phyloP scores from a whole-genome alignment of 805 yeast species.

The Jamesozyma gamospora region DNA sequence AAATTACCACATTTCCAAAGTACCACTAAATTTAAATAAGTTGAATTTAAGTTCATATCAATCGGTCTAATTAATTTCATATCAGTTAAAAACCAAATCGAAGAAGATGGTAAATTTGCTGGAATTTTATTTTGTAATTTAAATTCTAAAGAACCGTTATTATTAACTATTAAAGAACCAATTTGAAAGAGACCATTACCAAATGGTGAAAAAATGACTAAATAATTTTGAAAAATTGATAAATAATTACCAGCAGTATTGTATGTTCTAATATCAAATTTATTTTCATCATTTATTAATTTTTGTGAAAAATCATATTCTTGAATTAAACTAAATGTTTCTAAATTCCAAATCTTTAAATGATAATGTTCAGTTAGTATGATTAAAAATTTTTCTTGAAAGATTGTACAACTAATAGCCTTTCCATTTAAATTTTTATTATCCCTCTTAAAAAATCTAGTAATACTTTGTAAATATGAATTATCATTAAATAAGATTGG shows the following conservation, averaged over 20 bases:
- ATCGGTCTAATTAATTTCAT: slow-evolving; percentile 19
- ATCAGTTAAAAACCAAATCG: slow-evolving; percentile 27
- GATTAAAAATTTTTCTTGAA: slow-evolving; percentile 14
- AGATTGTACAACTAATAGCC: slow-evolving; percentile 17
- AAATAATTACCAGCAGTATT: slow-evolving; percentile 29
- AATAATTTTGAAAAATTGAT: slow-evolving; percentile 24
- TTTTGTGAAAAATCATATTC: slow-evolving; percentile 14
- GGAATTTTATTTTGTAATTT: slow-evolving; percentile 10
- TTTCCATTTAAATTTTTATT: slow-evolving; percentile 8
- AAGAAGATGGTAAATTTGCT: slow-evolving; percentile 21
- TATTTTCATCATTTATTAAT: slow-evolving; percentile 5
- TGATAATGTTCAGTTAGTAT: slow-evolving; percentile 22
- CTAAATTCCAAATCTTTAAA: slow-evolving; percentile 26
- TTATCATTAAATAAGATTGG: slow-evolving; percentile 48
- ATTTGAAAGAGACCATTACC: slow-evolving; percentile 36
- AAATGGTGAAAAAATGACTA: slow-evolving; percentile 35
- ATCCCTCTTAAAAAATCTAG: slow-evolving; percentile 19
- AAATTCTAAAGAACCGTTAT: slow-evolving; percentile 9
- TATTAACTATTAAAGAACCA: slow-evolving; percentile 23
- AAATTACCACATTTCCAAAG: slow-evolving; percentile 60
- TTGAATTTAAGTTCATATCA: slow-evolving; percentile 11
- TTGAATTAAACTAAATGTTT: slow-evolving; percentile 9
- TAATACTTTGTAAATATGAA: slow-evolving; percentile 34
- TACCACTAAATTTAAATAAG: slow-evolving; percentile 31
- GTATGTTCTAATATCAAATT: slow-evolving; percentile 10